Evolutionary conservation across 2,329 filamentous ascomycete species (phyloP), one percentile per base, ranked within the genome.

Genomic region (Keithomyces neogunnii): DNA sequence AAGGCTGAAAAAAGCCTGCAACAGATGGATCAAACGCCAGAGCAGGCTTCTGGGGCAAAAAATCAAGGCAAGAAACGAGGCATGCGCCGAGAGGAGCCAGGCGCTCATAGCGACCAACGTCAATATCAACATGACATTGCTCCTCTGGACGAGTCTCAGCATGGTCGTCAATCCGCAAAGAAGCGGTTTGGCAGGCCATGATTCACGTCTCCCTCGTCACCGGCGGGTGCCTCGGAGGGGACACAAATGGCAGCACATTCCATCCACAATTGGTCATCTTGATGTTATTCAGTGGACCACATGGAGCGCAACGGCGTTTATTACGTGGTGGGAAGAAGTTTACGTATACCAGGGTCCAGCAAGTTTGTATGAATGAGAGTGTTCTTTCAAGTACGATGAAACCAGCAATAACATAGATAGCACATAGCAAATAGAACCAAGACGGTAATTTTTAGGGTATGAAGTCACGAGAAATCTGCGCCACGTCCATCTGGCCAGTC

Each of bases 1-100:
- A 82, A 85, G 63, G 86, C 87, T 53, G 78, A 80, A 60, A 77
- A 77, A 56, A 76, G 75, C 45, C 62, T 82, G 9, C 69, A 71
- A 40, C 62, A 69, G 46, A 73, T 68, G 47, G 77, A 76, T 26
- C 62, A 70, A 38, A n/a, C 45, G 31, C 69, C 74, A 9, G 50
- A 77, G 33, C 76, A 75, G 4, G 64, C 69, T 3, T 55, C 73
- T 49, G 77, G 81, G 56, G 76, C 77, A 11, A 80, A 74, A 59
- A 73, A 80, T 51, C 71, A 77, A 7, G 69, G 73, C 50, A 71
- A 76, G 49, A 80, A 72, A 57, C 77, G 81, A 60, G 68, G 71
- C 47, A 51, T 55, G 49, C 59, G 61, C 32, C 52, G 55, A n/a
- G 60, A 64, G n/a, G 55, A 48, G 3, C 3, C 48, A 10, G 32